Percentiles rank a stretch among this genome's conserved stretches.
phyloP scores from a whole-genome alignment of 306 rosid genomes.

The Sphenostylis stenocarpa region DNA sequence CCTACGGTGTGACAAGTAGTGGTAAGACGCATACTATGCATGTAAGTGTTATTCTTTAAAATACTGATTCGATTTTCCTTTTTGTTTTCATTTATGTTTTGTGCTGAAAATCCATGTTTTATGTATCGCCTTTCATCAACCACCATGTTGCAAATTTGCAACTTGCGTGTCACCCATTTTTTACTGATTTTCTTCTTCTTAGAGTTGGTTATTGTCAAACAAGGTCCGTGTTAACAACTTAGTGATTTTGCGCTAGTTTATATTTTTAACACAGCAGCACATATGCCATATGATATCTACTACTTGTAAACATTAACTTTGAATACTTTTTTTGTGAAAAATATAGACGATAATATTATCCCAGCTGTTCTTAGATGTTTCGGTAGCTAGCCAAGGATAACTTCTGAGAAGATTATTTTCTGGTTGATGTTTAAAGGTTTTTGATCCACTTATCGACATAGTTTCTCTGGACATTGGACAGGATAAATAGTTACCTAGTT shows the following conservation, averaged over 20 bases:
- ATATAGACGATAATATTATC: background rate
- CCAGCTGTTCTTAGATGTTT: background rate
- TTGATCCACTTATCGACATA: background rate
- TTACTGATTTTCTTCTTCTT: background rate
- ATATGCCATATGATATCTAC: conserved; percentile 2
- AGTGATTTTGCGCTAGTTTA: background rate
- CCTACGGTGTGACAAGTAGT: conserved; percentile 98
- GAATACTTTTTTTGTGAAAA: background rate
- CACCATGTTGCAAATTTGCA: conserved; percentile 21
- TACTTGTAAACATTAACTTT: background rate
- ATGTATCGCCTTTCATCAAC: background rate
- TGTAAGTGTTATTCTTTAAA: conserved; percentile 56
- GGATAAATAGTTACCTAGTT: background rate
- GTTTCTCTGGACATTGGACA: background rate
- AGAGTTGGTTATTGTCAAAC: conserved; percentile 11
- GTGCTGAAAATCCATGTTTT: conserved; percentile 1
- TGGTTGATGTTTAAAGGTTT: background rate
- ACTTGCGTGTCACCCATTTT: conserved; percentile 4
- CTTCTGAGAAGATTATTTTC: background rate
- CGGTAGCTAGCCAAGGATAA: background rate
- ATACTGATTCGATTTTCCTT: background rate
- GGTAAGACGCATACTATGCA: conserved; percentile 99
- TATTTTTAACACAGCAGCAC: background rate
- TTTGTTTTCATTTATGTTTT: conserved; percentile 13
- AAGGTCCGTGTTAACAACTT: background rate